These are phyloP conservation scores for barley (Hordeum vulgare) DNA, from an alignment of 176 grass and related monocot genomes.

Conservation along the genomic window MorexV3_pseudomolecules_assembly NC_058521.1:300674060-300674559, in stretches of 20 bases:
- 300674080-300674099: background rate
- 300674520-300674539: background rate
- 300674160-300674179: background rate
- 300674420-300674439: conserved; percentile 5
- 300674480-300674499: background rate
- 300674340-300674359: conserved; percentile 39
- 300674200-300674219: too few species aligned
- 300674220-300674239: too few species aligned
- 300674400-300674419: too few species aligned
- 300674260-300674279: too few species aligned
- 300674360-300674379: conserved; percentile 24
- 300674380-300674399: conserved; percentile 19
- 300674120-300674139: too few species aligned
- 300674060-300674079: background rate
- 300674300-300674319: conserved; percentile 24
- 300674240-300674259: too few species aligned
- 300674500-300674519: background rate
- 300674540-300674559: background rate
- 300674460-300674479: too few species aligned
- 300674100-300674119: background rate
- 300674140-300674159: too few species aligned
- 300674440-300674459: background rate
- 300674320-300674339: conserved; percentile 50
- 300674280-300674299: background rate
- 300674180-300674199: too few species aligned